A percentile compares a stretch with the other conserved stretches of the same genome.
These are phyloP conservation scores for Saturnispora mendoncae DNA, from an alignment of 805 yeast species.

Conservation along the genomic window DNA sequence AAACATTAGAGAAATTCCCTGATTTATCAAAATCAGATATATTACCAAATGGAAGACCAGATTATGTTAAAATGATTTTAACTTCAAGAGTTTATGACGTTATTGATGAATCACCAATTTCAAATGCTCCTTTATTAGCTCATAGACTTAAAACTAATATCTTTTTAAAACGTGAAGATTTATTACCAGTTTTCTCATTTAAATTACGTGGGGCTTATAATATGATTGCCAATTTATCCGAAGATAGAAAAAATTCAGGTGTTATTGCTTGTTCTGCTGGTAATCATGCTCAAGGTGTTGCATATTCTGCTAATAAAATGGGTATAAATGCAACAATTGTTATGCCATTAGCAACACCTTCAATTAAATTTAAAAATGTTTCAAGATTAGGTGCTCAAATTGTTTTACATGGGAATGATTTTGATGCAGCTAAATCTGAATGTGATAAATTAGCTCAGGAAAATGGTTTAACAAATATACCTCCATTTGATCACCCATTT, in stretches of 20 bases:
- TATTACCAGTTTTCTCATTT: slow-evolving; percentile 91
- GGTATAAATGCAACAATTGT: slow-evolving; percentile 93
- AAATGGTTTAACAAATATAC: slow-evolving; percentile 77
- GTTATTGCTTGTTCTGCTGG: slow-evolving; percentile 99
- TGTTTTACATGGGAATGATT: slow-evolving; percentile 86
- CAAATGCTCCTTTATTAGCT: slow-evolving; percentile 65
- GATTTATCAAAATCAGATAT: slow-evolving; percentile 44
- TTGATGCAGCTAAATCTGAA: slow-evolving; percentile 90
- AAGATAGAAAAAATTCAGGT: slow-evolving; percentile 63
- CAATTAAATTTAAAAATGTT: slow-evolving; percentile 88
- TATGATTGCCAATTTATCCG: slow-evolving; percentile 81
- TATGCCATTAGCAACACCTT: slow-evolving; percentile 96
- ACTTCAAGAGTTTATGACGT: slow-evolving; percentile 95
- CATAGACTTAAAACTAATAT: slow-evolving; percentile 70
- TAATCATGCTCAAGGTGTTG: slow-evolving; percentile 98
- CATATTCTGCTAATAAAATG: slow-evolving; percentile 76
- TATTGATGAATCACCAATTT: slow-evolving; percentile 80
- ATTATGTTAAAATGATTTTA: slow-evolving; percentile 80
- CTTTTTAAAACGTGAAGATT: slow-evolving; percentile 81
- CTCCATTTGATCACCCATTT: slow-evolving; percentile 98
- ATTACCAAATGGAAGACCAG: slow-evolving; percentile 64
- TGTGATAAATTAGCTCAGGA: slow-evolving; percentile 63
- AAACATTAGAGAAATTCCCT: slow-evolving; percentile 31
- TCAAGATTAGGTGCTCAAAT: slow-evolving; percentile 90
- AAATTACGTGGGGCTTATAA: slow-evolving; percentile 96